Base-by-base conservation (phyloP, 176 grass and related monocot genomes). In the Oryza glaberrima region DNA sequence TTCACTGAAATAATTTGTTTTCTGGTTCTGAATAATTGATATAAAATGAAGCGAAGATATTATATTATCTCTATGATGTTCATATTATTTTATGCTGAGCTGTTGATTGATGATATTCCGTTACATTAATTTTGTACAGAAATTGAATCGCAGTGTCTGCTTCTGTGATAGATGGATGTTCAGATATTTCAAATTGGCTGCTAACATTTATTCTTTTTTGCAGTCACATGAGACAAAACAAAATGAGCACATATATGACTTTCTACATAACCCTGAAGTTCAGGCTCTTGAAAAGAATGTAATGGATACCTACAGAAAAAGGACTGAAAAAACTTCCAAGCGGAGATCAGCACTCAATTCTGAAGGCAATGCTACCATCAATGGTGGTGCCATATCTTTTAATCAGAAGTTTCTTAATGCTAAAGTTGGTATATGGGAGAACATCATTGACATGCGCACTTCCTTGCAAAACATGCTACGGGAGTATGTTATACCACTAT, bases 401-500 rank as follows among this genome's bases (percentile, higher is more conserved):
- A 76, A 75, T 47, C 77, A 45, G 46, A 70, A 89, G 26, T 85
- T 78, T 85, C 72, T 85, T 84, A 67, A 11, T 74, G 84, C 80
- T 32, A 87, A 86, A 83, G 78, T 93, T 87, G 83, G 91, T 78
- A 64, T 82, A 70, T 95, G 89, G 93, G 58, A 88, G 28, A 88
- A 89, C 82, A 91, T 98, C 81, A 84, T 95, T 45, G 93, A 94
- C 82, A 95, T 98, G 96, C 70, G 77, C 70, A 83, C 87, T 79
- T 90, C 69, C 48, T 94, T 98, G 60, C 87, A 76, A 17, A 88
- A 74, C 23, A 95, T 95, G 61, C 79, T 98, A 85, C 41, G 89
- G 79, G 87, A 95, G 96, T 98, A 91, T 93, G 88, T 75, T 36
- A 40, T 43, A 76, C 77, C 66, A 45, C 25, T 60, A 48, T 77